A percentile compares a stretch with the other conserved stretches of the same genome.
Conservation (phyloP, 768 basidiomycete genomes). For the Boletus subparvulus region DNA sequence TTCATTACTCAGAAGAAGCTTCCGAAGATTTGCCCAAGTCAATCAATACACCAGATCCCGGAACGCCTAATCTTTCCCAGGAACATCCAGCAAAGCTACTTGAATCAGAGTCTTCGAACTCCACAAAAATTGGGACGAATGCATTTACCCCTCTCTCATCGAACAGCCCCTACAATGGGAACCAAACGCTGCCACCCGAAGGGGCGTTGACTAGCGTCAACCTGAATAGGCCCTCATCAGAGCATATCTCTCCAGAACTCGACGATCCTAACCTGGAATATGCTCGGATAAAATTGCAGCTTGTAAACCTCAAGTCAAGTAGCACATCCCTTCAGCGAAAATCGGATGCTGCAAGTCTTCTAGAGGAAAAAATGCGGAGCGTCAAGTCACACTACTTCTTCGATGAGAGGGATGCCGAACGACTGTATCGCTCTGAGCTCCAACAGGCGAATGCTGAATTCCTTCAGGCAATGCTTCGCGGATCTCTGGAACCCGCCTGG, state of each 20-base stretch:
- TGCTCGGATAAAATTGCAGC: constrained; percentile 58
- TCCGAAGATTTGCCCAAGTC: constrained; percentile 13
- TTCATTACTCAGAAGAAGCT: constrained; percentile 10
- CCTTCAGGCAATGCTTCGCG: constrained; percentile 46
- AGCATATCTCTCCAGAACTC: constrained; percentile 36
- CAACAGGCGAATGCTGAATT: constrained; percentile 44
- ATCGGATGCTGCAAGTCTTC: constrained; percentile 32
- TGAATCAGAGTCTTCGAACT: constrained; percentile 1
- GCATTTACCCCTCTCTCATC: constrained; percentile 42
- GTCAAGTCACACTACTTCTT: constrained; percentile 68
- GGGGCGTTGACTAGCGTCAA: constrained; percentile 6
- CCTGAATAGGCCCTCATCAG: constrained; percentile 23
- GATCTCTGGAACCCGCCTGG: constrained; percentile 4
- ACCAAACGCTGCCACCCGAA: constrained; percentile 2
- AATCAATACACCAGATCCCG: neutral
- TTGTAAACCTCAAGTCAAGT: constrained; percentile 46
- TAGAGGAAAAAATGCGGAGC: constrained; percentile 46
- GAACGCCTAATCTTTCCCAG: constrained; percentile 1
- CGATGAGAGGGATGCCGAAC: constrained; percentile 63
- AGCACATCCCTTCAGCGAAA: constrained; percentile 26
- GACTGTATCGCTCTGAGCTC: constrained; percentile 52
- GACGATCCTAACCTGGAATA: constrained; percentile 64
- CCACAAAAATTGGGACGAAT: constrained; percentile 39
- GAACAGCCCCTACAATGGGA: neutral
- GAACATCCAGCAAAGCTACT: neutral